Evolutionary conservation across 805 yeast genomes (phyloP), one percentile per base, ranked within the genome.

Genomic region (Suhomyces vadensis): DNA sequence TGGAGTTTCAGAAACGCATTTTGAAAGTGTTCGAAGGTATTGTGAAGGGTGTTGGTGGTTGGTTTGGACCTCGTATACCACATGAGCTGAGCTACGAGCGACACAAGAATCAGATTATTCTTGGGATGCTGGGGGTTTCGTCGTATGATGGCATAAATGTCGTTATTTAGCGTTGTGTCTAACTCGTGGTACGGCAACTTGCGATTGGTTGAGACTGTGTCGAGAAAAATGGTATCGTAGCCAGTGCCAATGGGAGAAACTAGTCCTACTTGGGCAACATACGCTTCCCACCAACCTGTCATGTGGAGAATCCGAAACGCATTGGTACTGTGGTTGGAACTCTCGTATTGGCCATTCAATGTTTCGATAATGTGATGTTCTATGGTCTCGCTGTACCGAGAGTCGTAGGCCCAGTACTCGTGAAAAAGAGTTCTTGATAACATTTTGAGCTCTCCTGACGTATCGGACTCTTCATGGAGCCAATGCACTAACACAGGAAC

Each of bases 401-500:
- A 36, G 25, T 42, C 50, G 33, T 49, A 36, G 2, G 37, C 27
- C 70, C 69, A 65, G 43, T 39, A 65, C 40, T 58, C 63, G 17
- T 42, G 33, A 37, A 60, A 61, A 16, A 66, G 40, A 5, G 47
- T 39, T 11, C 38, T 10, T 6, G 38, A 29, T 3, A 40, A 8
- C 4, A 24, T 17, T 9, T 33, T n/a, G 24, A 38, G 27, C 20
- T 11, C 27, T n/a, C 35, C 35, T 4, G n/a, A 8, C 8, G 20
- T 24, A 3, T 11, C n/a, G n/a, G 37, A 20, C 43, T 61, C 61
- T 36, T 66, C 72, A 22, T 52, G 44, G 14, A 69, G 56, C 75
- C 74, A 70, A 37, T 70, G 73, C 1, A 68, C 51, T 2, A 69
- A 44, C 0, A 61, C 58, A 1, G 75, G 75, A 2, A 68, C 50